These are phyloP conservation scores for Aspergillus sp. DNA, from an alignment of 2,329 filamentous ascomycete species.

Conservation along the genomic window DNA sequence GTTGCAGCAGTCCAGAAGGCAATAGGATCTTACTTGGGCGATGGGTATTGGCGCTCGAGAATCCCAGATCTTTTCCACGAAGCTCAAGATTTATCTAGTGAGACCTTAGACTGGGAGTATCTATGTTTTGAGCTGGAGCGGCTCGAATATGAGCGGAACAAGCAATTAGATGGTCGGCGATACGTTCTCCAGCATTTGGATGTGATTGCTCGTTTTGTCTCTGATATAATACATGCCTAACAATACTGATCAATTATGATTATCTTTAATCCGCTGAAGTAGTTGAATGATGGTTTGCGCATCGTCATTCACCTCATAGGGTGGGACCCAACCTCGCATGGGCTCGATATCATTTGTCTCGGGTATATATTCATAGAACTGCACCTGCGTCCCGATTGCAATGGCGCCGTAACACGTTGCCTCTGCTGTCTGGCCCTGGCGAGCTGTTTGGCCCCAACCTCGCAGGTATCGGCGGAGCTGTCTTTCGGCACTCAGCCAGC, in stretches of 20 bases:
- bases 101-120: constrained; percentile 1
- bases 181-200: neutral
- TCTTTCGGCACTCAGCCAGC: too few relatives aligned
- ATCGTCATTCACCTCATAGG: neutral
- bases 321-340: too few relatives aligned
- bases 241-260: neutral
- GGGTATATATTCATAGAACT: too few relatives aligned
- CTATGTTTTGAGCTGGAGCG: constrained; percentile 2
- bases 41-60: constrained; percentile 3
- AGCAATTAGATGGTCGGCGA: neutral
- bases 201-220: neutral
- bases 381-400: too few relatives aligned
- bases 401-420: too few relatives aligned
- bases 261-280: neutral
- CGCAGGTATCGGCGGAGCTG: too few relatives aligned
- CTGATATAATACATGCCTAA: neutral
- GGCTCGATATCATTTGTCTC: too few relatives aligned
- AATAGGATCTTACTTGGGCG: neutral
- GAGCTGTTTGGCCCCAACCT: too few relatives aligned
- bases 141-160: neutral
- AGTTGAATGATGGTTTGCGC: neutral
- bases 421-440: too few relatives aligned
- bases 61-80: neutral
- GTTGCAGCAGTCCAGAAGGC: neutral
- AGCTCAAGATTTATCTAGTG: neutral